Conservation (phyloP, 2,329 filamentous ascomycete genomes). For the Dactylellina cionopaga region DNA sequence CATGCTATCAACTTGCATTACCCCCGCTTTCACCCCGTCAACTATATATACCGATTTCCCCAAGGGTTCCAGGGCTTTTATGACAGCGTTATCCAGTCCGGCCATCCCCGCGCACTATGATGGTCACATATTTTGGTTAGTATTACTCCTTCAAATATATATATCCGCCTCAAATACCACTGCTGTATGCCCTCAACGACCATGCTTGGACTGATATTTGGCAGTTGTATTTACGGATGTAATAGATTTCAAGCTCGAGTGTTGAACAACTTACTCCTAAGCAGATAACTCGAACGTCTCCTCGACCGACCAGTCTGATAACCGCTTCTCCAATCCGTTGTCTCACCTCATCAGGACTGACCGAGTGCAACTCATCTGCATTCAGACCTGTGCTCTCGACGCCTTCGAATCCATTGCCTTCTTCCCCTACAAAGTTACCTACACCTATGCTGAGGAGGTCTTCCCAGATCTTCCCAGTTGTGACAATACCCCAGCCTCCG, state of each 20-base stretch:
- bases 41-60: constrained; percentile 72
- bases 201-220: no score
- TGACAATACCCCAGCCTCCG: constrained; percentile 81
- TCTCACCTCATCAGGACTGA: constrained; percentile 71
- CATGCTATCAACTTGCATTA: constrained; percentile 70
- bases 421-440: constrained; percentile 69
- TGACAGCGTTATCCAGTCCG: constrained; percentile 80
- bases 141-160: background rate
- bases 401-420: constrained; percentile 71
- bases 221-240: background rate
- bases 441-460: constrained; percentile 75
- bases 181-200: no score
- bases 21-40: constrained; percentile 79
- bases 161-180: no score
- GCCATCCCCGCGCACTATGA: constrained; percentile 82
- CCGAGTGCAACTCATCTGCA: constrained; percentile 80
- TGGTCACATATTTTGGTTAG: constrained; percentile 14
- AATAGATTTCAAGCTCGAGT: background rate
- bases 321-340: constrained; percentile 76
- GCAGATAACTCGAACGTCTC: constrained; percentile 74
- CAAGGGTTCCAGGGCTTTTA: constrained; percentile 71
- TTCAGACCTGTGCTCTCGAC: constrained; percentile 83
- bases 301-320: constrained; percentile 65
- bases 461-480: constrained; percentile 87
- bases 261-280: constrained; percentile 67